Base-by-base conservation (phyloP, 768 basidiomycete genomes). In the Boletus patriciae region DNA sequence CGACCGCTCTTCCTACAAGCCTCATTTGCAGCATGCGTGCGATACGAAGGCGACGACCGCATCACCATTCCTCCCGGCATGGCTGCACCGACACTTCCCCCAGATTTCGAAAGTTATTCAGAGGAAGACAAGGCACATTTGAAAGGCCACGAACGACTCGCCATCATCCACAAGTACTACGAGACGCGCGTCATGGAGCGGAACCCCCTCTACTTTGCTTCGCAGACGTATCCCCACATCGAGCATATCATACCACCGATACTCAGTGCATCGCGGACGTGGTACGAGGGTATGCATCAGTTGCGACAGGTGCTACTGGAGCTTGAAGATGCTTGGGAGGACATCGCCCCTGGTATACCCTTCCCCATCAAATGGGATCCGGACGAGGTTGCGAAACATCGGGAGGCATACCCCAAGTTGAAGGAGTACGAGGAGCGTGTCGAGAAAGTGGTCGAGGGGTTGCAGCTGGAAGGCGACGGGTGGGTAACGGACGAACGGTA, bases 1-100 rank as follows among this genome's bases (percentile, higher is more conserved):
- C 55, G 60, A 31, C 62, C 62, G 6, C 55, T 61, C 16, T 62
- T 62, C 15, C 12, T 61, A 23, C 62, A 58, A 57, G 55, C 55
- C 41, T 25, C 45, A 13, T 54, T 46, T 21, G 55, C 55, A 12
- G 29, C 37, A n/a, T 54, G 52, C 3, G 37, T 57, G n/a, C 37
- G 44, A n/a, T 57, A 57, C 38, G 13, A 54, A 21, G 55, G 55
- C 11, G 52, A 57, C n/a, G 37, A 21, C 29, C 52, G 55, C 23
- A 57, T 54, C 29, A 46, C 27, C 44, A 19, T 57, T 33, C 44
- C 23, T 15, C 55, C 52, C 0, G 52, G 52, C 52, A 27, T 46
- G 31, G 15, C 21, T 11, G 18, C 38, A 16, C 56, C 52, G 8
- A 47, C 9, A 11, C 52, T 47, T 15, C 45, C 52, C 15, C 15